Evolutionary conservation across 2,329 filamentous ascomycete species (phyloP).

Genomic region (Talaromyces islandicus): DNA sequence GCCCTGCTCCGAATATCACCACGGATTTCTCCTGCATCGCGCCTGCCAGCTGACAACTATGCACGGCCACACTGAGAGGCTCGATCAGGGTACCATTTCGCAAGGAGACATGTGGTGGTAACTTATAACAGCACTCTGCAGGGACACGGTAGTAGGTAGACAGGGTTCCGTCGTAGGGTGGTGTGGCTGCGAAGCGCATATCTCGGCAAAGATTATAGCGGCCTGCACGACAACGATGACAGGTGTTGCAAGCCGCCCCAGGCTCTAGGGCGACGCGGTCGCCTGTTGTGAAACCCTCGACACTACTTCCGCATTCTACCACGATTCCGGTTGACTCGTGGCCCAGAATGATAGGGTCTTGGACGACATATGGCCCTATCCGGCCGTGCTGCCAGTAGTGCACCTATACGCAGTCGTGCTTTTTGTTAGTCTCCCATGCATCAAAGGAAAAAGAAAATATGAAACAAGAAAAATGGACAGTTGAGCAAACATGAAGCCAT

Average conservation of each 20-base stretch:
- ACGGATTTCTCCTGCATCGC: slow-evolving; percentile 69
- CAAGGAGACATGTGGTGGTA: slow-evolving; percentile 34
- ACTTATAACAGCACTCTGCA: background rate
- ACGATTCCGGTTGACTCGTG: background rate
- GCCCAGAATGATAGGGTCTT: background rate
- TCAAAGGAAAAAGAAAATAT: no score
- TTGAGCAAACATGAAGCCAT: no score
- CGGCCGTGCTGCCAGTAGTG: background rate
- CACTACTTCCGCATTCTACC: background rate
- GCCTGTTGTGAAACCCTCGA: background rate
- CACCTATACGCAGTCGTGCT: background rate
- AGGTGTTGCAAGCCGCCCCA: background rate
- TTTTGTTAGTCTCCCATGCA: background rate
- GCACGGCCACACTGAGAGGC: slow-evolving; percentile 75
- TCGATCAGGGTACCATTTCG: slow-evolving; percentile 85
- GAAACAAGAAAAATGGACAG: no score
- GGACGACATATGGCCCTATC: background rate
- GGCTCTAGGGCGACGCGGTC: background rate
- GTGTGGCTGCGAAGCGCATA: background rate
- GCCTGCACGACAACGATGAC: background rate
- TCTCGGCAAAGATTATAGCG: background rate
- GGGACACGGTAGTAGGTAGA: background rate
- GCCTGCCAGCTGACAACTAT: slow-evolving; percentile 66
- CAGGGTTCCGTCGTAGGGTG: background rate
- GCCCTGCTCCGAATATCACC: slow-evolving; percentile 76